A percentile compares a stretch with the other conserved stretches of the same genome.
phyloP scores from a whole-genome alignment of 345 rosid species.

The Mallotus nudiflorus region DNA sequence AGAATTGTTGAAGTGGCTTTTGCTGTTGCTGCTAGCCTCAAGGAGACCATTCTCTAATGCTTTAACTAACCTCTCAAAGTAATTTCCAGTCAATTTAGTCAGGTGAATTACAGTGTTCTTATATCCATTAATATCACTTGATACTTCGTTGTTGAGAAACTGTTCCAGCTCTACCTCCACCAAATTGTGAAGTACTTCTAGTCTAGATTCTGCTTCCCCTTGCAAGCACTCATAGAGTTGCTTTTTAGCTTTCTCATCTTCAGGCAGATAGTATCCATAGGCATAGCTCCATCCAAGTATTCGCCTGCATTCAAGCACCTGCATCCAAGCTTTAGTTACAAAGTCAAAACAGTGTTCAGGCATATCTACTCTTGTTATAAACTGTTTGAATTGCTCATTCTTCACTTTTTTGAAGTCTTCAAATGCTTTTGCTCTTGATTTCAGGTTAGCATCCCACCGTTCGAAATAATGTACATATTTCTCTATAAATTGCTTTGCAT shows the following conservation, averaged over 20 bases:
- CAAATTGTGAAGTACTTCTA: constrained; percentile 37
- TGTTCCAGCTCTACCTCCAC: constrained; percentile 29
- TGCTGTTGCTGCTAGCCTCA: no score
- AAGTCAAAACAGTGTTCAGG: constrained; percentile 16
- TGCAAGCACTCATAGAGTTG: constrained; percentile 38
- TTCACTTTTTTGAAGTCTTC: constrained; percentile 9
- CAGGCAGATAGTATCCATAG: constrained; percentile 33
- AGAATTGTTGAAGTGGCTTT: no score
- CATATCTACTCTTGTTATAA: constrained; percentile 1
- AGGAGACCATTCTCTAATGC: constrained; percentile 43
- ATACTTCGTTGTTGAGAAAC: constrained; percentile 1
- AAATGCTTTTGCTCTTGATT: constrained; percentile 22
- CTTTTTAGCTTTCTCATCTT: constrained; percentile 21
- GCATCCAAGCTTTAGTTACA: constrained; percentile 33
- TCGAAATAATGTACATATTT: constrained; percentile 33
- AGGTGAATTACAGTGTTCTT: no score
- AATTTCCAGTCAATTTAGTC: constrained; percentile 19
- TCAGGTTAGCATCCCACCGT: constrained; percentile 36
- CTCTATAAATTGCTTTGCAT: constrained; percentile 5
- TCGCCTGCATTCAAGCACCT: constrained; percentile 37
- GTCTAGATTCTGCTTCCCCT: constrained; percentile 39
- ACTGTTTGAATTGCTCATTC: background rate
- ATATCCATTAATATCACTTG: no score
- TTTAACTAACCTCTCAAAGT: constrained; percentile 36
- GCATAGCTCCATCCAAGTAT: constrained; percentile 41